Evolutionary conservation across 306 rosid species (phyloP).

Genomic region (Prunus armeniaca): DNA sequence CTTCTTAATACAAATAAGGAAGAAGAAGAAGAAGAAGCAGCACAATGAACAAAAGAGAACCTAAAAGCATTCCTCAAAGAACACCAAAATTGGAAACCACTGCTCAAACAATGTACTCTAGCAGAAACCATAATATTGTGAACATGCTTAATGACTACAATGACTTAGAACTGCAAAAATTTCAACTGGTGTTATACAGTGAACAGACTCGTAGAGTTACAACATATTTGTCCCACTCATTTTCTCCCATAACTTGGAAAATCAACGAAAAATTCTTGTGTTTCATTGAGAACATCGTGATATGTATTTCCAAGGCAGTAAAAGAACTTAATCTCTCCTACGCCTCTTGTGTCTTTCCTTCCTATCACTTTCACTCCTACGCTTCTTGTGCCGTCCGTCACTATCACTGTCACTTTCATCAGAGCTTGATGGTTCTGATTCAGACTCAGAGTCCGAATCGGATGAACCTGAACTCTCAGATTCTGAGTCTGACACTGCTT

Average conservation of each 20-base stretch:
- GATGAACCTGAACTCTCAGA: slow-evolving; percentile 58
- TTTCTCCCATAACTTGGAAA: neutral
- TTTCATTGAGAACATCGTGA: neutral
- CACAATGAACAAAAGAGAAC: neutral
- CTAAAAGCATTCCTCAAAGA: neutral
- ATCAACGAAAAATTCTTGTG: neutral
- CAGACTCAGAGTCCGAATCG: slow-evolving; percentile 41
- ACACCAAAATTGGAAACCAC: neutral
- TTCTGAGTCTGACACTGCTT: slow-evolving; percentile 47
- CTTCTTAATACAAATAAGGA: too few species aligned
- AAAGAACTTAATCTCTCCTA: slow-evolving; percentile 33
- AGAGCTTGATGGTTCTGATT: slow-evolving; percentile 47
- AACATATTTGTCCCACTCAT: neutral
- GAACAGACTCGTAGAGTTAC: neutral
- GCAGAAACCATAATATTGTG: neutral
- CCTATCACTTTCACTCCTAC: slow-evolving; percentile 29
- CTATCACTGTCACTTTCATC: slow-evolving; percentile 47
- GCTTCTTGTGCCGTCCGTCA: slow-evolving; percentile 41
- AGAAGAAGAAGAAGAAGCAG: neutral
- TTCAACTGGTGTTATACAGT: neutral
- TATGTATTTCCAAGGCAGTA: neutral
- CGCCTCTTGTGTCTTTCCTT: slow-evolving; percentile 48
- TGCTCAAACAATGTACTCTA: neutral
- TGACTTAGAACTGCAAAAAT: neutral
- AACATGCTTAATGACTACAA: neutral